These are phyloP conservation scores for Endocalyx cinctus DNA, from an alignment of 2,329 filamentous ascomycete species.

Conservation along the genomic window DNA sequence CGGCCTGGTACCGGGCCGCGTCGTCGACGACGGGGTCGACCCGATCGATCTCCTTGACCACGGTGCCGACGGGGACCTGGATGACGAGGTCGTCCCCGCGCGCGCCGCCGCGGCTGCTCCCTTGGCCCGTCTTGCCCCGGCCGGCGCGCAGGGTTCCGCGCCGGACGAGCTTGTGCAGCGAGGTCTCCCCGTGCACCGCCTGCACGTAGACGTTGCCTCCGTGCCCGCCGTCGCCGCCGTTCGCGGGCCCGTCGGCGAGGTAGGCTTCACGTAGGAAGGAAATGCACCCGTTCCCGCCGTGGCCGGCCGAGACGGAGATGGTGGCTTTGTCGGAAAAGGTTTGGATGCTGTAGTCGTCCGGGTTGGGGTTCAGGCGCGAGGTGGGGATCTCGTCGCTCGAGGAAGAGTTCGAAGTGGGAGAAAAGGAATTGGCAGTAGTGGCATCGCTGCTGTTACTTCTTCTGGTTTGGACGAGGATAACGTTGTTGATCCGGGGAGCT, in stretches of 20 bases:
- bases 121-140: constrained; percentile 72
- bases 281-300: constrained; percentile 86
- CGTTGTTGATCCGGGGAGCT: constrained; percentile 10
- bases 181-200: constrained; percentile 85
- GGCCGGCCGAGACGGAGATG: constrained; percentile 71
- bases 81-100: constrained; percentile 84
- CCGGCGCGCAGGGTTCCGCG: constrained; percentile 70
- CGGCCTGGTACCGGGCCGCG: constrained; percentile 29
- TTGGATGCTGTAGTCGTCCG: constrained; percentile 77
- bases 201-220: constrained; percentile 95
- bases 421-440: no score
- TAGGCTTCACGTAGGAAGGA: constrained; percentile 92
- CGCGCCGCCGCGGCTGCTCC: constrained; percentile 67
- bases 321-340: constrained; percentile 85
- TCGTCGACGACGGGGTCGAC: constrained; percentile 73
- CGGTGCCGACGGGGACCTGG: constrained; percentile 86
- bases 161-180: constrained; percentile 83
- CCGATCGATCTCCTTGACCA: constrained; percentile 77
- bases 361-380: constrained; percentile 71
- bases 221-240: constrained; percentile 89
- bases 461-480: constrained; percentile 13
- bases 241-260: constrained; percentile 81
- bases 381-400: constrained; percentile 34
- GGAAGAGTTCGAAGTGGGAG: constrained; percentile 22
- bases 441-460: constrained; percentile 13